These are phyloP conservation scores for Danielia oregonensis DNA, from an alignment of 805 yeast genomes.

Conservation along the genomic window DNA sequence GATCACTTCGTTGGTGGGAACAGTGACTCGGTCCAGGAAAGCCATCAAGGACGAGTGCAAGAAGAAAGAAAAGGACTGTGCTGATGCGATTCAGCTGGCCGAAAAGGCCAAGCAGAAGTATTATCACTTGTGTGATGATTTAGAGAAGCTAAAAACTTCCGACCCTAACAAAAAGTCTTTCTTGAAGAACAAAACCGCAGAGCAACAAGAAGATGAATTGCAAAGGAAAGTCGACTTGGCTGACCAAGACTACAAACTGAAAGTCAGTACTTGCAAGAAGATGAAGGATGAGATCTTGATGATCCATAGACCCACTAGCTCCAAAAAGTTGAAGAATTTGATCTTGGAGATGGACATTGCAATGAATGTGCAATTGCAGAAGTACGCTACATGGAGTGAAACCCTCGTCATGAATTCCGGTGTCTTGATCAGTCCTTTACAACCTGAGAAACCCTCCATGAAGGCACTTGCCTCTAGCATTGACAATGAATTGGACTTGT, in stretches of 20 bases:
- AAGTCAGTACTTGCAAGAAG: slow-evolving; percentile 68
- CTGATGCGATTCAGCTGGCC: slow-evolving; percentile 76
- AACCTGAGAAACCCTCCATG: slow-evolving; percentile 59
- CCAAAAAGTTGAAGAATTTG: slow-evolving; percentile 67
- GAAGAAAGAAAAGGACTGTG: slow-evolving; percentile 77
- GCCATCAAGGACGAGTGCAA: slow-evolving; percentile 75
- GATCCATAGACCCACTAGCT: slow-evolving; percentile 72
- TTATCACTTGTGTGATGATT: slow-evolving; percentile 75
- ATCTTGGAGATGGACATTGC: slow-evolving; percentile 89
- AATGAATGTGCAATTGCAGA: slow-evolving; percentile 79
- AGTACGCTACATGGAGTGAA: slow-evolving; percentile 85
- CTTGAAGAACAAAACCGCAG: slow-evolving; percentile 72
- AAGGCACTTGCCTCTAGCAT: slow-evolving; percentile 70
- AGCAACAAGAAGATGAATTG: slow-evolving; percentile 89
- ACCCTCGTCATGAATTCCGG: slow-evolving; percentile 81
- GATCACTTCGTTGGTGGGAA: slow-evolving; percentile 61
- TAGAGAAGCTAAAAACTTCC: slow-evolving; percentile 72
- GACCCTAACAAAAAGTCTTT: slow-evolving; percentile 85
- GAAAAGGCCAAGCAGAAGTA: slow-evolving; percentile 82
- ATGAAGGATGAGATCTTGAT: slow-evolving; percentile 68
- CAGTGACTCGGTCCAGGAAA: slow-evolving; percentile 73
- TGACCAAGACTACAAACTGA: slow-evolving; percentile 80
- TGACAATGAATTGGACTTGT: slow-evolving; percentile 81
- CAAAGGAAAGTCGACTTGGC: slow-evolving; percentile 76
- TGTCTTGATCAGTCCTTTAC: slow-evolving; percentile 72